Conservation (phyloP, 768 basidiomycete species). For the Mycena chlorophos region DNA sequence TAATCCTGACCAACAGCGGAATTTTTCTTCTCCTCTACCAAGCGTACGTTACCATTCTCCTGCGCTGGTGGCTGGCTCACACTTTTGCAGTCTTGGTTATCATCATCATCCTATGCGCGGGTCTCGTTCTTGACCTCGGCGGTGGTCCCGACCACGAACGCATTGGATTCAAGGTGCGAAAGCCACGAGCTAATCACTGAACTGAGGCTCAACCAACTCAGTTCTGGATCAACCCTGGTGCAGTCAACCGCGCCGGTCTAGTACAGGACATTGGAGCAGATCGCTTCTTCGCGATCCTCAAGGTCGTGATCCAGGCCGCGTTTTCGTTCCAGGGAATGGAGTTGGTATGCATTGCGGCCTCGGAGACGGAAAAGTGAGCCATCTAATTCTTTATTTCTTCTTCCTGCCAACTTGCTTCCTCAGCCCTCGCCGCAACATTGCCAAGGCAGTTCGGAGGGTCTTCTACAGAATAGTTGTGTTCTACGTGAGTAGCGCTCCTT, state of each 20-base stretch:
- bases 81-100: slow-evolving; percentile 51
- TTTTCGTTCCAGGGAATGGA: slow-evolving; percentile 84
- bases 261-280: slow-evolving; percentile 45
- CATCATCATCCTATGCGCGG: slow-evolving; percentile 56
- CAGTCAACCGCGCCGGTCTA: slow-evolving; percentile 44
- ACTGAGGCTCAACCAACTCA: slow-evolving; percentile 27
- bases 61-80: background rate
- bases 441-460: slow-evolving; percentile 72
- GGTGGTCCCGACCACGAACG: slow-evolving; percentile 70
- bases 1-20: slow-evolving; percentile 44
- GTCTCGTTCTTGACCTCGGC: slow-evolving; percentile 75
- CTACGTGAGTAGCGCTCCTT: slow-evolving; percentile 48
- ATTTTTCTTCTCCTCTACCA: slow-evolving; percentile 66
- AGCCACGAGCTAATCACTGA: slow-evolving; percentile 22
- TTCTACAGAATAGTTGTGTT: slow-evolving; percentile 81
- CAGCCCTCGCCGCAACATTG: slow-evolving; percentile 76
- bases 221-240: slow-evolving; percentile 77
- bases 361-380: slow-evolving; percentile 55
- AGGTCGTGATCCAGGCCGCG: slow-evolving; percentile 52
- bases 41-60: slow-evolving; percentile 41
- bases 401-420: background rate
- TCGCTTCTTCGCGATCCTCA: slow-evolving; percentile 46
- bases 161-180: slow-evolving; percentile 65
- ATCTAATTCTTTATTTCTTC: background rate
- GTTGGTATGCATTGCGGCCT: slow-evolving; percentile 66